These are phyloP conservation scores for Chenopodium album DNA, from an alignment of 148 eudicot species.

Conservation along the genomic window DNA sequence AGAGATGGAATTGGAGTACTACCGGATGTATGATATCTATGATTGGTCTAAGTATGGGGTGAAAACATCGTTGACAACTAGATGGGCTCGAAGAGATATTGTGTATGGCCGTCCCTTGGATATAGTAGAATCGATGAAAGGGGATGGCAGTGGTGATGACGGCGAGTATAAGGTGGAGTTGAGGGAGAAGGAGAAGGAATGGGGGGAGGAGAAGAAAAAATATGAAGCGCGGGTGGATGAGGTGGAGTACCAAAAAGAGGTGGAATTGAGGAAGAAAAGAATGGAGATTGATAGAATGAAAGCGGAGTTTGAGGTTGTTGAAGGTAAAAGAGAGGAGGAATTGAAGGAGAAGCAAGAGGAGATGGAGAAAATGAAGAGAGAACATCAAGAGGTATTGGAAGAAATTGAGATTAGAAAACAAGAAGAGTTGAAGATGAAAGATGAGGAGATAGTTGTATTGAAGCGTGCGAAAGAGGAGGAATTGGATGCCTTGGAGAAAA, in stretches of 20 bases:
- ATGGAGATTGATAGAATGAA: neutral
- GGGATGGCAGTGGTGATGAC: neutral
- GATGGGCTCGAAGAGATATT: conserved; percentile 8
- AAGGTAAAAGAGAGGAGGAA: neutral
- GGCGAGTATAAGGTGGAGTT: neutral
- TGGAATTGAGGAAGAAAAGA: neutral
- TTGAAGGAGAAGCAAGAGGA: neutral
- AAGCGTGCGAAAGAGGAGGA: neutral
- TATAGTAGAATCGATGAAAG: neutral
- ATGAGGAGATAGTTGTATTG: neutral
- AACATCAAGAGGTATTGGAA: neutral
- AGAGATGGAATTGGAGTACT: neutral
- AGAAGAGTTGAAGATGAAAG: neutral
- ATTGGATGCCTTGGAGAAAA: neutral
- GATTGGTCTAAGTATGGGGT: conserved; percentile 7
- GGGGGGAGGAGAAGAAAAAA: neutral
- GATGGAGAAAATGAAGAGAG: neutral
- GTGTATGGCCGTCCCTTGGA: conserved; percentile 1
- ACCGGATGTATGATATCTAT: neutral
- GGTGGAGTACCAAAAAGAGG: neutral
- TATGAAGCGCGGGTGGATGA: neutral
- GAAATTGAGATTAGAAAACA: neutral
- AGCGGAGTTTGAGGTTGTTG: neutral
- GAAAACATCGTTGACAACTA: neutral
- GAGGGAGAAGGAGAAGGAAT: conserved; percentile 4